Conservation (phyloP, 768 basidiomycete species). For the Phylloporus arenicola region DNA sequence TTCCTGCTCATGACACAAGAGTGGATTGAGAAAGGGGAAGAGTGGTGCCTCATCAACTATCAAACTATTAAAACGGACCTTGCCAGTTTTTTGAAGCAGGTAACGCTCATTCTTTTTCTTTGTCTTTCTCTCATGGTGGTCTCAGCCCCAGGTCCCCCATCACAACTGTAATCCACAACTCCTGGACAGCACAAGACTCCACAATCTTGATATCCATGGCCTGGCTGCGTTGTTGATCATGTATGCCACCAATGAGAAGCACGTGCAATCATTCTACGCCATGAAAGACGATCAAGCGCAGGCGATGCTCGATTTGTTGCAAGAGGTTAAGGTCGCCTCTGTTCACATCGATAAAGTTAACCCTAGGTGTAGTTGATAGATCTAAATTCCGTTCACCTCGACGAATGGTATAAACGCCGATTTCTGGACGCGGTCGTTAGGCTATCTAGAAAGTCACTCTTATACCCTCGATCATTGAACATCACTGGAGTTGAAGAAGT, state of each 20-base stretch:
- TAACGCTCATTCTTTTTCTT: not conserved
- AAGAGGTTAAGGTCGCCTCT: conserved; percentile 9
- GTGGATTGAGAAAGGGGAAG: conserved; percentile 17
- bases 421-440: conserved; percentile 27
- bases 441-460: conserved; percentile 26
- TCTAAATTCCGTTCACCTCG: conserved; percentile 16
- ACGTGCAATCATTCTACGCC: conserved; percentile 17
- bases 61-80: conserved; percentile 14
- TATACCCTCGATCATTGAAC: conserved; percentile 25
- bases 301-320: conserved; percentile 23
- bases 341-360: not conserved
- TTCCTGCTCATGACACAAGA: conserved; percentile 12
- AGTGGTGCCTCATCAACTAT: conserved; percentile 25
- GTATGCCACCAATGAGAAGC: conserved; percentile 14
- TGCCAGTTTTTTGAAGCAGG: conserved; percentile 8
- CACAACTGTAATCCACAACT: conserved; percentile 22
- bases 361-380: conserved; percentile 17
- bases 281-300: conserved; percentile 22
- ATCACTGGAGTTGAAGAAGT: conserved; percentile 15
- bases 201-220: conserved; percentile 19
- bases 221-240: conserved; percentile 21
- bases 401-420: conserved; percentile 24
- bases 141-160: conserved; percentile 11
- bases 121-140: not conserved
- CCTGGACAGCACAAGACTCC: conserved; percentile 7